These are phyloP conservation scores for Globisporangium alternatum DNA, from an alignment of 352 stramenopile genomes.

Conservation along the genomic window DNA sequence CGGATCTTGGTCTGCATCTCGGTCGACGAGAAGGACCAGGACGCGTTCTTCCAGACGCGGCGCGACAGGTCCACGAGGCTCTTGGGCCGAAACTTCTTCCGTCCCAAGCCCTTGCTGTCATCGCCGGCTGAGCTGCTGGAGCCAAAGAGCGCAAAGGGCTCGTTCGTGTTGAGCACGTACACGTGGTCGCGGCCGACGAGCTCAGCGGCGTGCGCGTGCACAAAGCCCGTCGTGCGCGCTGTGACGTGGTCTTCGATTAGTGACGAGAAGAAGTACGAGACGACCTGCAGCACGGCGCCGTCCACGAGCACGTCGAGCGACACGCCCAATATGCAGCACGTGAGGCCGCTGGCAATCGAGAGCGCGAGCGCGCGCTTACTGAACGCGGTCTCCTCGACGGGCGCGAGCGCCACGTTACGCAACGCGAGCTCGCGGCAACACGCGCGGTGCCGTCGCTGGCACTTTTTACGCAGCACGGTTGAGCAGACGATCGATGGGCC, in stretches of 20 bases:
- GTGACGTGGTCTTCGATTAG: constrained; percentile 17
- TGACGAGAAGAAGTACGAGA: constrained; percentile 21
- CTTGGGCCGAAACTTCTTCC: background rate
- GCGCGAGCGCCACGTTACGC: constrained; percentile 13
- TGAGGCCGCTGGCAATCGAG: constrained; percentile 22
- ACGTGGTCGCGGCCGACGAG: constrained; percentile 17
- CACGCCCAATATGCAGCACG: constrained; percentile 26
- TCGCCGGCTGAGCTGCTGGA: too few species aligned
- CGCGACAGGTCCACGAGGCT: constrained; percentile 9
- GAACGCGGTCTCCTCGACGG: constrained; percentile 18
- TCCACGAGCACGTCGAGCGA: constrained; percentile 28
- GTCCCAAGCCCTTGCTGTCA: background rate
- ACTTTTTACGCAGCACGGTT: constrained; percentile 21
- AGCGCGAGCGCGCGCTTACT: constrained; percentile 24
- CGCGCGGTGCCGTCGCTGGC: constrained; percentile 17
- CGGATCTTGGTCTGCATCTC: constrained; percentile 15
- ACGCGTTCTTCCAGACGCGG: constrained; percentile 16
- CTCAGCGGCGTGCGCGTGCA: constrained; percentile 7
- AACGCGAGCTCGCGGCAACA: constrained; percentile 16
- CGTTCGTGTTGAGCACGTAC: constrained; percentile 8
- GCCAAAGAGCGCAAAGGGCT: constrained; percentile 1
- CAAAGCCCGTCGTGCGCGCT: constrained; percentile 9
- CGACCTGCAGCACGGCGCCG: constrained; percentile 23
- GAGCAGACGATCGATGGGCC: constrained; percentile 23
- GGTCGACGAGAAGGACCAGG: constrained; percentile 16